Conservation (phyloP, 2,329 filamentous ascomycete species). For the Neopestalotiopsis clavispora region DNA sequence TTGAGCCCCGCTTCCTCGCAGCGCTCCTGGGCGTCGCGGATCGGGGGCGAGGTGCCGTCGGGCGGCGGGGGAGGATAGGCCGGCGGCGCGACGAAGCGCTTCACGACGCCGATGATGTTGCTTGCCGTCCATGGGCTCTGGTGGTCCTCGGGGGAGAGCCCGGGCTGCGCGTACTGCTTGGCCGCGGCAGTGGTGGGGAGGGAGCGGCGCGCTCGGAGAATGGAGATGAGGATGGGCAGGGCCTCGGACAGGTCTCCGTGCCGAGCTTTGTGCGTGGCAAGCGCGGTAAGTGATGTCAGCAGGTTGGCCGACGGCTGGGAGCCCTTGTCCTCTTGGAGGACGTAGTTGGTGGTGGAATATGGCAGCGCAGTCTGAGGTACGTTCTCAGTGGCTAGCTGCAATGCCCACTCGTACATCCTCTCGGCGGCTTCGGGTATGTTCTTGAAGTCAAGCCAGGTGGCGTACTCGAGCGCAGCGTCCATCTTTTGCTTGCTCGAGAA, state of each 20-base stretch:
- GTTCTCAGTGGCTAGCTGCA: constrained; percentile 71
- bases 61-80: constrained; percentile 73
- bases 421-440: constrained; percentile 66
- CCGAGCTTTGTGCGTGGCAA: constrained; percentile 79
- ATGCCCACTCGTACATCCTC: constrained; percentile 75
- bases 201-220: constrained; percentile 78
- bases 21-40: constrained; percentile 66
- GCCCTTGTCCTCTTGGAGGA: constrained; percentile 62
- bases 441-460: constrained; percentile 84
- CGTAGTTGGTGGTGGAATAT: constrained; percentile 66
- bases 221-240: constrained; percentile 83
- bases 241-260: constrained; percentile 69
- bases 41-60: constrained; percentile 71
- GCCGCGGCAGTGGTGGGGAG: constrained; percentile 39
- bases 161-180: neutral
- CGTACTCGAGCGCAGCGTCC: constrained; percentile 82
- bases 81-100: constrained; percentile 50
- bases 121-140: constrained; percentile 23
- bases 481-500: constrained; percentile 80
- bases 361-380: constrained; percentile 40
- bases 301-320: constrained; percentile 73
- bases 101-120: constrained; percentile 33
- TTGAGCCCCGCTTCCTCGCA: constrained; percentile 88
- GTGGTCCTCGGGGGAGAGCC: constrained; percentile 16
- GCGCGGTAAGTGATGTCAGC: constrained; percentile 73